Percentiles rank a stretch among this genome's conserved stretches.
Conservation (phyloP, 2,329 filamentous ascomycete species). For the Westerdykella sp. region DNA sequence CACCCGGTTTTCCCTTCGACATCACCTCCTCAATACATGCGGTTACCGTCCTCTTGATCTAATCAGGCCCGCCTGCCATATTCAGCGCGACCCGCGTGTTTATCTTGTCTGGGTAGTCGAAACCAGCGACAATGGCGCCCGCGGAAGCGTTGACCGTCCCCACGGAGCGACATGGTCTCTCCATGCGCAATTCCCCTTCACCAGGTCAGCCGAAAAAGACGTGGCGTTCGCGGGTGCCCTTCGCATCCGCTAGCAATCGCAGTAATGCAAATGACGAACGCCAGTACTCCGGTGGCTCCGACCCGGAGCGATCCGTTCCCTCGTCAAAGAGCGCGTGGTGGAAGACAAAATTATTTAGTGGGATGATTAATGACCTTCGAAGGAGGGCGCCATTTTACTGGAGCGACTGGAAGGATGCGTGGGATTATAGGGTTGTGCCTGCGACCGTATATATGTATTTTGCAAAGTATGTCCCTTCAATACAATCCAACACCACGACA, state of each 20-base stretch:
- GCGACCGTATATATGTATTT: constrained; percentile 93
- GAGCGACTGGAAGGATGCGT: constrained; percentile 81
- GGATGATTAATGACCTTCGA: constrained; percentile 72
- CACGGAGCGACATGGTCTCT: constrained; percentile 13
- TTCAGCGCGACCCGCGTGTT: too few species aligned
- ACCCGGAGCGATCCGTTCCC: constrained; percentile 8
- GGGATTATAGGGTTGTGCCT: constrained; percentile 83
- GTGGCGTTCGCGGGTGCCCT: constrained; percentile 14
- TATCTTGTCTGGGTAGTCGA: too few species aligned
- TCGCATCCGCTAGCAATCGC: constrained; percentile 9
- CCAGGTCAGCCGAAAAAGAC: constrained; percentile 14
- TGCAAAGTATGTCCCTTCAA: constrained; percentile 61
- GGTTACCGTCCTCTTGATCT: too few species aligned
- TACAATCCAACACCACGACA: constrained; percentile 3
- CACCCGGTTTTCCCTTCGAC: too few species aligned
- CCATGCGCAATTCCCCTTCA: constrained; percentile 13
- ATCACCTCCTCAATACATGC: too few species aligned
- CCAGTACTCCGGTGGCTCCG: neutral
- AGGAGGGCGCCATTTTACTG: constrained; percentile 69
- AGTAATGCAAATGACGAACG: constrained; percentile 4
- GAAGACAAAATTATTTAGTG: constrained; percentile 67
- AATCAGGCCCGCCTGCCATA: too few species aligned
- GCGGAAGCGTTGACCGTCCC: constrained; percentile 16
- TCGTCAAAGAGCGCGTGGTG: constrained; percentile 53
- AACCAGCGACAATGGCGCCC: constrained; percentile 11